Percentiles rank a stretch among this genome's conserved stretches.
These are phyloP conservation scores for Calamus simplicifolius DNA, from an alignment of 176 grass and related monocot species.

Conservation along the genomic window DNA sequence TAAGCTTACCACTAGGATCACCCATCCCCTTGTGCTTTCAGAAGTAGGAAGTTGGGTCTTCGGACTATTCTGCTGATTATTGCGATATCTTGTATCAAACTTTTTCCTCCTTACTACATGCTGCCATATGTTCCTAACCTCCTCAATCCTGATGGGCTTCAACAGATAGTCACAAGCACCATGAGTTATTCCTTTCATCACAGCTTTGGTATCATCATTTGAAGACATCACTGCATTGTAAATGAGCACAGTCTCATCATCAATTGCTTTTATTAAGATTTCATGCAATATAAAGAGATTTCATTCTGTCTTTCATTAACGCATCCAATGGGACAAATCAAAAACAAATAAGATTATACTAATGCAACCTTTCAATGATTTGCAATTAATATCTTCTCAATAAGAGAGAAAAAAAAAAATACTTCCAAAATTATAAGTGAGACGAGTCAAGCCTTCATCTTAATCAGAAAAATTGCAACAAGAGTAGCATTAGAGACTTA, in stretches of 20 bases:
- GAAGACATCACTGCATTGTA: conserved; percentile 41
- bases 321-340: too few species aligned
- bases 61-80: conserved; percentile 18
- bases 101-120: conserved; percentile 34
- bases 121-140: conserved; percentile 50
- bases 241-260: too few species aligned
- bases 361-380: too few species aligned
- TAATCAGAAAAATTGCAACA: too few species aligned
- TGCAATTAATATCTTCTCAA: too few species aligned
- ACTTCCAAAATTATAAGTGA: too few species aligned
- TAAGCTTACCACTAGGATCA: conserved; percentile 8
- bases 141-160: conserved; percentile 37
- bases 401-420: too few species aligned
- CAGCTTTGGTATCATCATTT: conserved; percentile 20
- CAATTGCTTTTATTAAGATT: too few species aligned
- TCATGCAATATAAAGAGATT: too few species aligned
- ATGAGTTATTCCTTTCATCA: conserved; percentile 42
- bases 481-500: conserved; percentile 10
- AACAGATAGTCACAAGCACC: conserved; percentile 46
- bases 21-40: conserved; percentile 5
- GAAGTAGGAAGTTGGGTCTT: conserved; percentile 13
- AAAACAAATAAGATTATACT: too few species aligned
- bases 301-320: too few species aligned
- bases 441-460: too few species aligned
- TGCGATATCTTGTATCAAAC: background rate